Percentiles rank a stretch among this genome's conserved stretches.
Evolutionary conservation across 2,329 filamentous ascomycete species (phyloP).

Genomic region (Ramichloridium luteum): DNA sequence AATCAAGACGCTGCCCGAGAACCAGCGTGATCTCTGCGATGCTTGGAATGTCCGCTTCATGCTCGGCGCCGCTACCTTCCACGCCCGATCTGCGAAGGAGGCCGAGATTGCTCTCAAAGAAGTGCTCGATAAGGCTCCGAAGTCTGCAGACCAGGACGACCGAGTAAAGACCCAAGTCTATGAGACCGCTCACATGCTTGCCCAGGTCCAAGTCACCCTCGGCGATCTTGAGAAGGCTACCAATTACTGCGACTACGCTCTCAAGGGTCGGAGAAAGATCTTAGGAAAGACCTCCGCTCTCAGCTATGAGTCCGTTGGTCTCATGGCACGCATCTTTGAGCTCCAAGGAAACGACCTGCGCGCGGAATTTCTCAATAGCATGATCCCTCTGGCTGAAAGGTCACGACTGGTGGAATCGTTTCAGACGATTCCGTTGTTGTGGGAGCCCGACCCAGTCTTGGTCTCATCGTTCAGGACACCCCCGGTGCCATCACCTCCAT

Average conservation of each 20-base stretch:
- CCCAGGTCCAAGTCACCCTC: slow-evolving; percentile 17
- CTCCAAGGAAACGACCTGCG: slow-evolving; percentile 7
- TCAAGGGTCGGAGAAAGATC: slow-evolving; percentile 18
- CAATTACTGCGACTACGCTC: slow-evolving; percentile 18
- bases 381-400: slow-evolving; percentile 8
- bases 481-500: too few relatives aligned
- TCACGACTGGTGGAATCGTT: slow-evolving; percentile 2
- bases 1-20: slow-evolving; percentile 14
- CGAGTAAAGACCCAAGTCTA: slow-evolving; percentile 11
- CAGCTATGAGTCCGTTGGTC: slow-evolving; percentile 19
- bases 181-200: slow-evolving; percentile 19
- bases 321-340: slow-evolving; percentile 20
- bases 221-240: slow-evolving; percentile 16
- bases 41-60: slow-evolving; percentile 19
- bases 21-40: slow-evolving; percentile 15
- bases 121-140: slow-evolving; percentile 8
- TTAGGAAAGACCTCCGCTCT: slow-evolving; percentile 18
- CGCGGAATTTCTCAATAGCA: slow-evolving; percentile 7
- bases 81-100: slow-evolving; percentile 12
- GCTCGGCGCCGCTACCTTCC: slow-evolving; percentile 20
- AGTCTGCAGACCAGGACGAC: slow-evolving; percentile 11
- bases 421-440: too few relatives aligned
- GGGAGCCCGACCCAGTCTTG: too few relatives aligned
- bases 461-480: too few relatives aligned
- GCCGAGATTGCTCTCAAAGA: slow-evolving; percentile 18